phyloP scores from a whole-genome alignment of 805 yeast species.

The Scheffersomyces stipitis region DNA sequence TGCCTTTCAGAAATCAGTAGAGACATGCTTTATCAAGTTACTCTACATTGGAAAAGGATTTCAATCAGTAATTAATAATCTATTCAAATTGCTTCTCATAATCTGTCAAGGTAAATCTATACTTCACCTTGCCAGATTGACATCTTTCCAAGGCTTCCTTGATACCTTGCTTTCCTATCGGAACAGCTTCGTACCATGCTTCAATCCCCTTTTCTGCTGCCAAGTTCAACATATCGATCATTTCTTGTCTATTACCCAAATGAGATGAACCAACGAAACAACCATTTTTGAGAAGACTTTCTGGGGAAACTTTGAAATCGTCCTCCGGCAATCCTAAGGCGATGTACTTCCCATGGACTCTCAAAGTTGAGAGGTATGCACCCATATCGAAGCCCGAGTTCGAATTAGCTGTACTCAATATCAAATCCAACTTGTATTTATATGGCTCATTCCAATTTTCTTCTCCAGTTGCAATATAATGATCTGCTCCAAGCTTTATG shows the following conservation, averaged over 20 bases:
- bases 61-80: too few species aligned
- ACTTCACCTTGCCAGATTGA: constrained; percentile 34
- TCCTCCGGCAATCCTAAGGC: constrained; percentile 32
- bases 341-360: constrained; percentile 21
- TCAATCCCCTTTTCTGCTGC: constrained; percentile 35
- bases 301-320: constrained; percentile 19
- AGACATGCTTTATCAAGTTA: too few species aligned
- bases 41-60: too few species aligned
- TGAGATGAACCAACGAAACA: constrained; percentile 27
- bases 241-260: constrained; percentile 35
- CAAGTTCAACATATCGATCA: constrained; percentile 34
- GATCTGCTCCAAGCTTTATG: constrained; percentile 53
- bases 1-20: too few species aligned
- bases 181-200: constrained; percentile 36
- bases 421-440: constrained; percentile 9
- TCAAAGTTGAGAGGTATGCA: constrained; percentile 19
- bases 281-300: constrained; percentile 23
- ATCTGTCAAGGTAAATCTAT: constrained; percentile 58
- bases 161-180: constrained; percentile 31
- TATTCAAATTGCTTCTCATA: constrained; percentile 45
- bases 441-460: constrained; percentile 28
- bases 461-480: constrained; percentile 49
- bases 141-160: constrained; percentile 32
- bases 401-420: not conserved
- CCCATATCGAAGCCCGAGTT: constrained; percentile 14